Base-by-base conservation (phyloP, 2,329 filamentous ascomycete genomes). In the Colletotrichum scovillei region DNA sequence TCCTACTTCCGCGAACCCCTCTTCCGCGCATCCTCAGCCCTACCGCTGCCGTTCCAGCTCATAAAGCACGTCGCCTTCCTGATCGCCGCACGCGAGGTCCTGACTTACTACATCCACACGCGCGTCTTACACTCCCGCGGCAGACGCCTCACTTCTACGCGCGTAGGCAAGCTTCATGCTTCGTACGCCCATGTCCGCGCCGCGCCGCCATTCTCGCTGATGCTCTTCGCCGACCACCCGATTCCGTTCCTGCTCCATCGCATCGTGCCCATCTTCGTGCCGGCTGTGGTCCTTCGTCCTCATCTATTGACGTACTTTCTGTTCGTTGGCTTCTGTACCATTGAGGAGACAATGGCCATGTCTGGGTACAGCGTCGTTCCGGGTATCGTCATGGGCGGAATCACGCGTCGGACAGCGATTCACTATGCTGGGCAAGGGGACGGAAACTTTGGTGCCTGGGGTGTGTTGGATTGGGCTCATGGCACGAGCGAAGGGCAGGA, bases 41-140 rank as follows among this genome's bases (percentile, higher is more conserved):
- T 90, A 14, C 88, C 88, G 0, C 76, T 90, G 9, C 88, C 88
- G 0, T 89, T 87, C 86, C 85, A 87, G 63, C 83, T 89, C 69
- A 79, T 86, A 63, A 88, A 88, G 76, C 87, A 90, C 74, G 78
- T 87, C 58, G 74, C 79, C 64, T 69, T 84, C 14, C 81, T 90
- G 19, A 81, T 87, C 70, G 76, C 82, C 30, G 80, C 81, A 14
- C 85, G 88, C 66, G 87, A 94, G 84, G 78, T 90, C 7, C 79
- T 95, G 12, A 89, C 91, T 70, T 98, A 97, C 81, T 88, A 91
- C 77, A 87, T 94, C 76, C 95, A 97, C 83, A 91, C 93, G 64
- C 89, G 89, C 78, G 72, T 92, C 30, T 87, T 98, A 9, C 95
- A 97, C 82, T 80, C 80, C 56, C 80, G 67, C 30, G 46, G 59